Base-by-base conservation (phyloP, 495 filamentous ascomycete species). In the Barbatosphaeria neglecta region DNA sequence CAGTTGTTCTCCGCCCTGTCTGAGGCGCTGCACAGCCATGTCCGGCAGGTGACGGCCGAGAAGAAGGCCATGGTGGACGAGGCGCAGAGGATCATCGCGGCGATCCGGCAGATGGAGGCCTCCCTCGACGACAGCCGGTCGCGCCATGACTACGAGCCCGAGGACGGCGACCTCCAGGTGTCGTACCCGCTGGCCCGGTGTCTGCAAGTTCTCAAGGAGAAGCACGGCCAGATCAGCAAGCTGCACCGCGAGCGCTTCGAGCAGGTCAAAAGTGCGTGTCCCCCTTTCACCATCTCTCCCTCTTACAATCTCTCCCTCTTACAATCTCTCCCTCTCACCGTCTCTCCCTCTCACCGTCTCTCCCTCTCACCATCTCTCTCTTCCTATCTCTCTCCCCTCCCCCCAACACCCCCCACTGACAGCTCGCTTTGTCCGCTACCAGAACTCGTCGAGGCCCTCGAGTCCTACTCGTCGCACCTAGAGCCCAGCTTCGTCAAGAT, bases 401-500 rank as follows among this genome's bases (percentile, higher is more conserved):
- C 9, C 8, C 9, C 7, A 10, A 2, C 27, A 31, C 13, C 13
- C 10, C 5, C 13, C 13, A n/a, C 49, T 62, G 50, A 63, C 44
- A 25, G 18, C 16, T 7, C n/a, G n/a, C n/a, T n/a, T n/a, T n/a
- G n/a, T n/a, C n/a, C n/a, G 16, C 10, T 35, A 10, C 18, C 54
- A 96, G 90, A 94, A 72, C 80, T 99, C 48, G 87, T 87, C 9
- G 80, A 90, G 62, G 90, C 89, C 2, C 82, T 99, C 13, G 83
- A 95, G 59, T 94, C 89, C 35, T 97, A 95, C 57, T 90, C 92
- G 0, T 88, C 85, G 15, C 90, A 95, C 59, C 84, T 99, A 28
- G 92, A 99, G 62, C 61, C 84, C 16, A 81, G 81, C 5, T 93
- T 94, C 57, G 75, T 97, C 50, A 73, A 78, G 52, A 77, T 97